A percentile compares a stretch with the other conserved stretches of the same genome.
phyloP scores from a whole-genome alignment of 331 rosid genomes.

The Malus hybrid region DNA sequence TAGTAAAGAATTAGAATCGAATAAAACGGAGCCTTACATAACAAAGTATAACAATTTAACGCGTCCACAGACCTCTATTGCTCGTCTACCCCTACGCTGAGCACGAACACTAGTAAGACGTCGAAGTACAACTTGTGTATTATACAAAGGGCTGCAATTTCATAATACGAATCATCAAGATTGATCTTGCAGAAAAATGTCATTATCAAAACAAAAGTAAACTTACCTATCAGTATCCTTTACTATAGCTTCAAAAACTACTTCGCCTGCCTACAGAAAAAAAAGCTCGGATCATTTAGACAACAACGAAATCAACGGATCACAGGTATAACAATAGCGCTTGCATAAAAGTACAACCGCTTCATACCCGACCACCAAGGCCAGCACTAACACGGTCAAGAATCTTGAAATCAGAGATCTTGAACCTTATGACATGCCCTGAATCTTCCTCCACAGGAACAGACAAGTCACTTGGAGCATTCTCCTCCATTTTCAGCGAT shows the following conservation, averaged over 20 bases:
- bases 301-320: constrained; percentile 5
- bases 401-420: constrained; percentile 69
- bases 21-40: not conserved
- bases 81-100: constrained; percentile 87
- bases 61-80: constrained; percentile 63
- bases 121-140: constrained; percentile 78
- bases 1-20: constrained; percentile 2
- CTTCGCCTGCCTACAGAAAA: constrained; percentile 74
- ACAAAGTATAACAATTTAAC: not conserved
- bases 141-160: constrained; percentile 69
- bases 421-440: constrained; percentile 72
- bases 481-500: constrained; percentile 35
- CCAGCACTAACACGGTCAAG: constrained; percentile 65
- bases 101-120: constrained; percentile 76
- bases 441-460: constrained; percentile 64
- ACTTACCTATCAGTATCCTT: constrained; percentile 65
- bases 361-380: constrained; percentile 89
- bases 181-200: constrained; percentile 16
- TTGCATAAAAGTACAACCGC: constrained; percentile 1
- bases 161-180: constrained; percentile 14
- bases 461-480: constrained; percentile 21
- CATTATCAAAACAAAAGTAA: constrained; percentile 10
- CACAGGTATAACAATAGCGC: not conserved
- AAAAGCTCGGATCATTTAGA: constrained; percentile 33
- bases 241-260: constrained; percentile 72